Conservation (phyloP, 306 rosid species). For the Myrica gale region DNA sequence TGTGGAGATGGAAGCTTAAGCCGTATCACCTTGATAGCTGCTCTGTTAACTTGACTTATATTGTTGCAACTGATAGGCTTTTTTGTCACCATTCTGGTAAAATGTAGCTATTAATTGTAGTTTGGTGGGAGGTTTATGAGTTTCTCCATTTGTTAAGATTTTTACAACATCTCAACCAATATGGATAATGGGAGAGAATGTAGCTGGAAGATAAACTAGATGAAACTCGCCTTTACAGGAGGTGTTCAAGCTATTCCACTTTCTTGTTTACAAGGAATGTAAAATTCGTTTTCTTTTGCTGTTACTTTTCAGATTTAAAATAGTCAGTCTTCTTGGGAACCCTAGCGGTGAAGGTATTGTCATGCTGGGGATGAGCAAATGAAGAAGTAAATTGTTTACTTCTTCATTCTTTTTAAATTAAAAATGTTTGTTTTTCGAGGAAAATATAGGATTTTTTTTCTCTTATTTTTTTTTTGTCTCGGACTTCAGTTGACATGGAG, state of each 20-base stretch:
- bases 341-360: not conserved
- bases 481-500: no score
- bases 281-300: not conserved
- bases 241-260: not conserved
- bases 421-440: no score
- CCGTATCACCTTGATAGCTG: not conserved
- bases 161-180: not conserved
- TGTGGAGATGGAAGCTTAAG: not conserved
- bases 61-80: not conserved
- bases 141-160: not conserved
- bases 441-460: not conserved
- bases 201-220: not conserved
- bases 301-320: not conserved
- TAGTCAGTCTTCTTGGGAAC: not conserved
- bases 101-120: not conserved
- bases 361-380: not conserved
- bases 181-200: not conserved
- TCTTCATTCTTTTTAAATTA: not conserved
- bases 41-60: not conserved
- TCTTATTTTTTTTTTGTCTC: no score
- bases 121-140: not conserved
- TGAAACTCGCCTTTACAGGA: not conserved
- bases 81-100: not conserved
- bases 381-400: not conserved
- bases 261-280: not conserved